Percentiles rank a stretch among this genome's conserved stretches.
These are phyloP conservation scores for Apium graveolens DNA, from an alignment of 129 eudicot genomes.

Conservation along the genomic window DNA sequence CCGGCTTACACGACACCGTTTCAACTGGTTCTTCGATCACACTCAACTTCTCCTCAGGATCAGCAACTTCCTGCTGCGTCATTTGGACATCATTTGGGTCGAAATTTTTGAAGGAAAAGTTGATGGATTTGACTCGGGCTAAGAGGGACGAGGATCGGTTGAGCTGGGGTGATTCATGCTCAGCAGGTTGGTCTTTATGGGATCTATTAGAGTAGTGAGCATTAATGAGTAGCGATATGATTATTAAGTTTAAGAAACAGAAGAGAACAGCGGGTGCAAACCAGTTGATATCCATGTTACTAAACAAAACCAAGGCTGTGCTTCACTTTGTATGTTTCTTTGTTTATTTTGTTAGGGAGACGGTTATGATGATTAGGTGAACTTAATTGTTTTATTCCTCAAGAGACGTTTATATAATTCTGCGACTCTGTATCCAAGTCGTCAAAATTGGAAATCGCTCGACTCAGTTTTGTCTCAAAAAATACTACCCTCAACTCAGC, in stretches of 20 bases:
- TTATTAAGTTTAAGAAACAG: slow-evolving; percentile 52
- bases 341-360: background rate
- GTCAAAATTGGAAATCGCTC: no score
- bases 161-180: slow-evolving; percentile 14
- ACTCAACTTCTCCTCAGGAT: no score
- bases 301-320: background rate
- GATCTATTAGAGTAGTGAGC: slow-evolving; percentile 31
- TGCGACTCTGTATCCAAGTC: no score
- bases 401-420: no score
- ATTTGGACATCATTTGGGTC: background rate
- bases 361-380: no score
- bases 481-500: no score
- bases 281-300: slow-evolving; percentile 29
- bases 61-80: background rate
- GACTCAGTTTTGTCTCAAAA: no score
- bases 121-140: slow-evolving; percentile 41
- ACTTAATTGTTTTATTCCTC: no score
- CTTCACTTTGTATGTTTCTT: background rate
- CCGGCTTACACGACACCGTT: slow-evolving; percentile 4
- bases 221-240: slow-evolving; percentile 36
- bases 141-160: slow-evolving; percentile 29
- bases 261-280: slow-evolving; percentile 50
- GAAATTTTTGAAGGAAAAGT: slow-evolving; percentile 17
- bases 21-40: slow-evolving; percentile 15
- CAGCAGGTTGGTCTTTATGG: slow-evolving; percentile 17